phyloP scores from a whole-genome alignment of 78 protist species.

The Dictyostelium discoideum region dicty_2.7 NC_007089.4:2377501-2378000 shows the following conservation, averaged over 20 bases:
- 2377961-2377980: too few relatives aligned
- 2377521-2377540: neutral
- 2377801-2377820: neutral
- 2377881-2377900: neutral
- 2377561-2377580: neutral
- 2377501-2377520: neutral
- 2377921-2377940: neutral
- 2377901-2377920: neutral
- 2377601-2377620: constrained; percentile 17
- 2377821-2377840: constrained; percentile 40
- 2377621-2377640: constrained; percentile 41
- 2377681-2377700: constrained; percentile 31
- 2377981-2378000: too few relatives aligned
- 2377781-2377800: neutral
- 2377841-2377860: neutral
- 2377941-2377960: too few relatives aligned
- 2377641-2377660: constrained; percentile 44
- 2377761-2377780: neutral
- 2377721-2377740: neutral
- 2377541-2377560: neutral
- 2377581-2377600: neutral
- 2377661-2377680: neutral
- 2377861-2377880: neutral
- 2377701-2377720: constrained; percentile 24
- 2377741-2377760: neutral